Base-by-base conservation (phyloP, 768 basidiomycete genomes). In the Psilocybe azurescens region DNA sequence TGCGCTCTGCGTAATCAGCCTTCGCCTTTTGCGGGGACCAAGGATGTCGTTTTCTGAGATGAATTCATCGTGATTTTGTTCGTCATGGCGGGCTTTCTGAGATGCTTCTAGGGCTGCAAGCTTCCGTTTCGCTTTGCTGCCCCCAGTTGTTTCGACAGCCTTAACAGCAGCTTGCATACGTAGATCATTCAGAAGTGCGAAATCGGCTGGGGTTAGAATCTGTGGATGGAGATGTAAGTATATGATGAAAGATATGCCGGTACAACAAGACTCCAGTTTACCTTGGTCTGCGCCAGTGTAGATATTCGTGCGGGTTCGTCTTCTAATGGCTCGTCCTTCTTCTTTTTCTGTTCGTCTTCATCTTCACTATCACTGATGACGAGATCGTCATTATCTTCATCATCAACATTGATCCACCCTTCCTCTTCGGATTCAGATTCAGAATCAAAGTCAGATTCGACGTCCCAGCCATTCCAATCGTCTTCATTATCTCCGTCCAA, bases 171-270 rank as follows among this genome's bases (percentile, higher is more conserved):
- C 93, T 76, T 94, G 83, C 53, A 94, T 83, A 2, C 90, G 89
- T 18, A 99, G 87, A 67, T 97, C 94, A 70, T 93, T 92, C 56
- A 99, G 82, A 55, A 97, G 75, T 0, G 92, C 92, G 72, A 98
- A 99, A 74, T 99, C 97, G 32, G 95, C 95, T 0, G 97, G 97
- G 0, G 97, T 99, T 47, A 99, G 86, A 69, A 99, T 99, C 95
- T 97, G 61, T 10, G 33, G 47, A 46, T 49, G 47, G n/a, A 55
- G 28, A 20, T 53, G 46, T 32, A 52, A 44, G 53, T n/a, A 46
- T 32, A 14, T 33, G 29, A 20, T 58, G 29, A 57, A 49, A 36
- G 10, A 30, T 30, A 46, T 28, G 46, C 24, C 41, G 36, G 10
- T 16, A 44, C 11, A 24, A n/a, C 46, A 60, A 68, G 53, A 36